Evolutionary conservation across 1,139 yeast species (phyloP).

Genomic region (Sugiyamaella sp.): DNA sequence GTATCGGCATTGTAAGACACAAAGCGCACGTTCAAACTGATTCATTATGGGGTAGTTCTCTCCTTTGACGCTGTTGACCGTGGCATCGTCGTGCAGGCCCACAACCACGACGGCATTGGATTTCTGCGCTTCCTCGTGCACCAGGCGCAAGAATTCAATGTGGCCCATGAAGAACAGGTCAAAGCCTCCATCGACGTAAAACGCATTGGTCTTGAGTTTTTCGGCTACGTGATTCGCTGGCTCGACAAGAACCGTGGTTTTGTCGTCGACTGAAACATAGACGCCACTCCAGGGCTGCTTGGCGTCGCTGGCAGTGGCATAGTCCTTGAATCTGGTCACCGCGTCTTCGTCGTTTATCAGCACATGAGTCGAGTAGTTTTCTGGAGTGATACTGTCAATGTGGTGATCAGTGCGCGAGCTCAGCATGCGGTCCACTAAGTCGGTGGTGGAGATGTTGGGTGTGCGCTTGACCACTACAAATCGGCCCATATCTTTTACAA

Average conservation of each 20-base stretch:
- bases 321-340: slow-evolving; percentile 50
- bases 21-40: slow-evolving; percentile 77
- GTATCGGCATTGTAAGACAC: slow-evolving; percentile 84
- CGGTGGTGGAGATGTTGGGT: slow-evolving; percentile 92
- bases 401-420: slow-evolving; percentile 61
- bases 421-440: slow-evolving; percentile 89
- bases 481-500: slow-evolving; percentile 80
- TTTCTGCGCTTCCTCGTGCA: slow-evolving; percentile 43
- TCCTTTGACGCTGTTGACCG: slow-evolving; percentile 63
- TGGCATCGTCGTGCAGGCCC: slow-evolving; percentile 68
- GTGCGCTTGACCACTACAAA: slow-evolving; percentile 90
- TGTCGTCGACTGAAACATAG: slow-evolving; percentile 40
- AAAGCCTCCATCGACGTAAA: slow-evolving; percentile 82
- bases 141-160: slow-evolving; percentile 64
- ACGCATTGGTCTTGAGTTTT: slow-evolving; percentile 40
- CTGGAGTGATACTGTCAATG: slow-evolving; percentile 44
- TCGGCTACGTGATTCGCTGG: slow-evolving; percentile 36
- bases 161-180: slow-evolving; percentile 95
- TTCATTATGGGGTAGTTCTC: slow-evolving; percentile 85
- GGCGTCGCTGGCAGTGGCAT: slow-evolving; percentile 74
- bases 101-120: slow-evolving; percentile 57
- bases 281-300: slow-evolving; percentile 63
- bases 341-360: slow-evolving; percentile 33
- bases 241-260: slow-evolving; percentile 36
- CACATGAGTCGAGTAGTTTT: slow-evolving; percentile 30